phyloP scores from a whole-genome alignment of 2,329 filamentous ascomycete genomes.

The Talaromyces atroroseus region DNA sequence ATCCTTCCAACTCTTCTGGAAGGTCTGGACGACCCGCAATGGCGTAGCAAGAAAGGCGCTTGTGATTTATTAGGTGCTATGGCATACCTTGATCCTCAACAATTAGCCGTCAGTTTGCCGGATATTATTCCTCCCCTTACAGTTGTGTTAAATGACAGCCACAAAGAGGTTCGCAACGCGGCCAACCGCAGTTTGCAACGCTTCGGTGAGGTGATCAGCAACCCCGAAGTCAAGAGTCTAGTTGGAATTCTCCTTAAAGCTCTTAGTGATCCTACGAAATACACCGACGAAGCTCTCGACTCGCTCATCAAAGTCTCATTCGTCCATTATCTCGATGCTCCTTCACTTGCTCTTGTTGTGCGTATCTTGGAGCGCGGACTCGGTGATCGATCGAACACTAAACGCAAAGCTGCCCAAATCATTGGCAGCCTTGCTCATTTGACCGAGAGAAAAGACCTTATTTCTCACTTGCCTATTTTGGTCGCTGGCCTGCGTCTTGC shows the following conservation, averaged over 20 bases:
- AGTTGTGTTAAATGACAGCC: slow-evolving; percentile 89
- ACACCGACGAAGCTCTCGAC: slow-evolving; percentile 92
- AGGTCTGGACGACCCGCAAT: slow-evolving; percentile 89
- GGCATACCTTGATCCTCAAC: slow-evolving; percentile 95
- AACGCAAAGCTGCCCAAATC: slow-evolving; percentile 93
- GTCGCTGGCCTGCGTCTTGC: slow-evolving; percentile 85
- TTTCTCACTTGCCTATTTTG: slow-evolving; percentile 83
- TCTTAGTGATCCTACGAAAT: slow-evolving; percentile 92
- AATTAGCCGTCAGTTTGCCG: slow-evolving; percentile 83
- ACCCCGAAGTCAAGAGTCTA: slow-evolving; percentile 91
- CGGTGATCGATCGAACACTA: slow-evolving; percentile 85
- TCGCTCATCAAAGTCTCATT: slow-evolving; percentile 97
- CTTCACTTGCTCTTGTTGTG: slow-evolving; percentile 88
- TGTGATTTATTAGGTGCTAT: slow-evolving; percentile 96
- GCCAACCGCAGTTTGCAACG: slow-evolving; percentile 95
- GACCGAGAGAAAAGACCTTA: slow-evolving; percentile 90
- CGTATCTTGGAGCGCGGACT: slow-evolving; percentile 92
- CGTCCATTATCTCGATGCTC: slow-evolving; percentile 95
- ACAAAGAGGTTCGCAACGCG: slow-evolving; percentile 89
- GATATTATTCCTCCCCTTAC: slow-evolving; percentile 97
- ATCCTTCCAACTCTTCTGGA: slow-evolving; percentile 87
- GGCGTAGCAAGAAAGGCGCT: slow-evolving; percentile 97
- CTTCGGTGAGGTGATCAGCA: slow-evolving; percentile 97
- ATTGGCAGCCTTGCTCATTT: slow-evolving; percentile 96
- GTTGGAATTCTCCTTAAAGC: slow-evolving; percentile 91